Percentiles rank a stretch among this genome's conserved stretches.
Conservation (phyloP, 371 early-diverging fungal species). For the Capillidium heterosporum region DNA sequence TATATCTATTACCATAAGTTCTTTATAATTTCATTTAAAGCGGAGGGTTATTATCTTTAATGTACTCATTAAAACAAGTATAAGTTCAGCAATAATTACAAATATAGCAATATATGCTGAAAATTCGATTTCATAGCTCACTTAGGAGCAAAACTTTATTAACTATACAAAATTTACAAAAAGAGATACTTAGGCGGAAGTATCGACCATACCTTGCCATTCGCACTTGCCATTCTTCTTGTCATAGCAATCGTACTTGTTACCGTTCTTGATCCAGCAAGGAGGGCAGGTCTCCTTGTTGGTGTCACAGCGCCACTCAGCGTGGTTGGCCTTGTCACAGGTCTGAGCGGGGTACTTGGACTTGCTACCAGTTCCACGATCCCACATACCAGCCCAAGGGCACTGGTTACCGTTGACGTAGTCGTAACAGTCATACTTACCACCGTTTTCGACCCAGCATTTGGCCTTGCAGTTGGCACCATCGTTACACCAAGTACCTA, state of each 20-base stretch:
- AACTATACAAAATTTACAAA: neutral
- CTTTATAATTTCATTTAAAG: too few relatives aligned
- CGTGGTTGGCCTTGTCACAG: neutral
- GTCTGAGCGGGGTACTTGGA: neutral
- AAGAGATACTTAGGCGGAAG: neutral
- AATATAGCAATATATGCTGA: too few relatives aligned
- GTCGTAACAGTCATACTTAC: neutral
- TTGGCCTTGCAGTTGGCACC: neutral
- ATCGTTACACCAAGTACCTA: neutral
- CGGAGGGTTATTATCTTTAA: too few relatives aligned
- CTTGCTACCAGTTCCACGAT: neutral
- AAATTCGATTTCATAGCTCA: too few relatives aligned
- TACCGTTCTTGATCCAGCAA: slow-evolving; percentile 1
- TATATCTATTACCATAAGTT: too few relatives aligned
- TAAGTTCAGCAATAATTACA: too few relatives aligned
- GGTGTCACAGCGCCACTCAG: neutral
- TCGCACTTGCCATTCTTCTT: neutral
- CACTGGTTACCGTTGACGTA: neutral
- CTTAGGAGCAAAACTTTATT: too few relatives aligned
- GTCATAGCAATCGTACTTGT: slow-evolving; percentile 2
- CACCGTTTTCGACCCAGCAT: neutral
- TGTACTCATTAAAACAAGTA: too few relatives aligned
- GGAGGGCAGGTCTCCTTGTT: neutral
- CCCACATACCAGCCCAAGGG: neutral
- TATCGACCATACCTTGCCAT: neutral